A percentile compares a stretch with the other conserved stretches of the same genome.
Evolutionary conservation across 139 green algal genomes (phyloP).

Genomic region (Desmodesmus armatus): DNA sequence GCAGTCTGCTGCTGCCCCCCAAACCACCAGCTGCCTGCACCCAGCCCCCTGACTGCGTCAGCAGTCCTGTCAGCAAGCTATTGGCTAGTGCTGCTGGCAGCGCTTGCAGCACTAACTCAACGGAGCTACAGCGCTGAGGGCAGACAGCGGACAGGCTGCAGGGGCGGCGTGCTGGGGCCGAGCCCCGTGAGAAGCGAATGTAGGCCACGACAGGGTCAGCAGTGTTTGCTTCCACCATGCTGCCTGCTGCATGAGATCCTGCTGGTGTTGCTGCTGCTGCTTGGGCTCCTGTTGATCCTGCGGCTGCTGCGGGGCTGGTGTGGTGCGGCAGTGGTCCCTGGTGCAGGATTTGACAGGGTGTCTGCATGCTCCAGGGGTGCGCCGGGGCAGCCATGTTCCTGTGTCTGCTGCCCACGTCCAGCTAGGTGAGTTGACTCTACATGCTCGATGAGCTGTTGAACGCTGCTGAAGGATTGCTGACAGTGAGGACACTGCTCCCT

Average conservation of each 20-base stretch:
- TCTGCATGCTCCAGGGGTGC: too few relatives aligned
- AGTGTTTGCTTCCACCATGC: background rate
- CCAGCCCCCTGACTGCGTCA: background rate
- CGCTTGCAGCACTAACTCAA: too few relatives aligned
- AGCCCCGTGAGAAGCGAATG: too few relatives aligned
- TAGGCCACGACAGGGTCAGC: too few relatives aligned
- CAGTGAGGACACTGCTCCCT: background rate
- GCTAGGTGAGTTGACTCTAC: background rate
- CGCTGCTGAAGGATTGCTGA: background rate
- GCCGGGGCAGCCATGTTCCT: too few relatives aligned
- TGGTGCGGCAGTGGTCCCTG: background rate
- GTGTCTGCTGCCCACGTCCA: background rate
- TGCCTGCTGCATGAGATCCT: background rate
- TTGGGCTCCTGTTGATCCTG: background rate
- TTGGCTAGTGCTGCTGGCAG: too few relatives aligned
- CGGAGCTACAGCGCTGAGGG: too few relatives aligned
- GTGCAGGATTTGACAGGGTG: background rate
- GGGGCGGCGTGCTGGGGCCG: too few relatives aligned
- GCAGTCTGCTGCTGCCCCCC: too few relatives aligned
- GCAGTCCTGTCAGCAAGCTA: too few relatives aligned
- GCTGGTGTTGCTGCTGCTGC: background rate
- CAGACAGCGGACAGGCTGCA: too few relatives aligned
- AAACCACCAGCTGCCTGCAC: background rate
- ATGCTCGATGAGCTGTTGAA: background rate
- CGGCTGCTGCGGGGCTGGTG: background rate